Conservation (phyloP, 768 basidiomycete species). For the Leccinum fibrillosum region DNA sequence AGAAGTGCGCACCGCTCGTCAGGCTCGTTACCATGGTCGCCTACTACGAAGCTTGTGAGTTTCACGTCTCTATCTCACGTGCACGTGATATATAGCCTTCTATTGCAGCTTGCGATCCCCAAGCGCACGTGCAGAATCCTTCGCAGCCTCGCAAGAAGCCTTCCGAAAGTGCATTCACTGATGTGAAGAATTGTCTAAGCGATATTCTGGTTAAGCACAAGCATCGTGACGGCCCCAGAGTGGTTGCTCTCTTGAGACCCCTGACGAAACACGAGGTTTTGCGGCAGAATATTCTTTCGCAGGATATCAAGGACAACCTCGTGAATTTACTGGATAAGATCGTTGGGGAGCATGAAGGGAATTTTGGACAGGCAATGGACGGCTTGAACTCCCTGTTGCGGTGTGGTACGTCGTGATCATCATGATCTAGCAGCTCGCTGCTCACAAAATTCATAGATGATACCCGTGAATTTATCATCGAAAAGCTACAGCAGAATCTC, state of each 20-base stretch:
- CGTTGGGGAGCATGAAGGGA: not conserved
- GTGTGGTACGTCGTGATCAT: conserved; percentile 11
- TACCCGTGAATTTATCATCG: conserved; percentile 3
- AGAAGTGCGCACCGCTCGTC: conserved; percentile 14
- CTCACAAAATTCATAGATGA: conserved; percentile 6
- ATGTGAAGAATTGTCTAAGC: conserved; percentile 12
- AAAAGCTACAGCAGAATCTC: not conserved
- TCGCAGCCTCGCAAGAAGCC: not conserved
- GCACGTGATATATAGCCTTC: not conserved
- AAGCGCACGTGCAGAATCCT: not conserved
- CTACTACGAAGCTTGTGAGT: conserved; percentile 22
- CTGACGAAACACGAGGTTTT: conserved; percentile 16
- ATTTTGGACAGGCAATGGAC: conserved; percentile 23
- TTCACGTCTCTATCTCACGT: not conserved
- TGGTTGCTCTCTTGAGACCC: conserved; percentile 21
- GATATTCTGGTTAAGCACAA: conserved; percentile 9
- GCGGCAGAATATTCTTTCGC: conserved; percentile 15
- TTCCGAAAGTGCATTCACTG: conserved; percentile 2
- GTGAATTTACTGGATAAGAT: conserved; percentile 15
- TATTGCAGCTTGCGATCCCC: conserved; percentile 10
- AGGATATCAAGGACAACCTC: conserved; percentile 9
- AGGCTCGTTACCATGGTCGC: conserved; percentile 22
- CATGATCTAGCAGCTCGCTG: not conserved
- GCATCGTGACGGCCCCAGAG: conserved; percentile 22
- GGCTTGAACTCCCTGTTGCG: conserved; percentile 16